Evolutionary conservation across 2,329 filamentous ascomycete species (phyloP).

Genomic region (Beauveria sp.): DNA sequence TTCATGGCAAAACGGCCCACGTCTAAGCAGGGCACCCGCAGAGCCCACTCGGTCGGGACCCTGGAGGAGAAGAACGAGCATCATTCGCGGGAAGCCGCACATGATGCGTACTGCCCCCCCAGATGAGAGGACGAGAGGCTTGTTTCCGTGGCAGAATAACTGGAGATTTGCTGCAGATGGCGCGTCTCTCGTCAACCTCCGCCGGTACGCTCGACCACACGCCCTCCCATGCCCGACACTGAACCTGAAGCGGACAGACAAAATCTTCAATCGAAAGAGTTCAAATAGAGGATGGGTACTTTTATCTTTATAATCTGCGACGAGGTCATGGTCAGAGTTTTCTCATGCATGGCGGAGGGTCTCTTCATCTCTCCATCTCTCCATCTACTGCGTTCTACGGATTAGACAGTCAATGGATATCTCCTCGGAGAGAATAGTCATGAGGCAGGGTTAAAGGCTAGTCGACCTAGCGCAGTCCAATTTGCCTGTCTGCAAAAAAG

Average conservation of each 20-base stretch:
- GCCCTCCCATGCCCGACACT: background rate
- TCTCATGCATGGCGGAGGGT: background rate
- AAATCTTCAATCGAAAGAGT: background rate
- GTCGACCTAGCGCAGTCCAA: background rate
- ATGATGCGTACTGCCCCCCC: background rate
- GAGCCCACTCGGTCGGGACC: conserved; percentile 1
- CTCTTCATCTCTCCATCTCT: no score
- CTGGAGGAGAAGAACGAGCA: background rate
- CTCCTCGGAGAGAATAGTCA: background rate
- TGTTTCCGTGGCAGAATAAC: conserved; percentile 8
- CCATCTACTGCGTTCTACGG: background rate
- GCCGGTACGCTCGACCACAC: background rate
- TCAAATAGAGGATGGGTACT: background rate
- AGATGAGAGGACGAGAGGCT: background rate
- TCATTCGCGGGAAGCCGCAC: background rate
- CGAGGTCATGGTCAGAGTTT: background rate
- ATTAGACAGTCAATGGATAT: background rate
- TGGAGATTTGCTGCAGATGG: conserved; percentile 1
- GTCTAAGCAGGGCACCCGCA: background rate
- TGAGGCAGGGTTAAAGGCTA: no score
- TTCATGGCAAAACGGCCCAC: background rate
- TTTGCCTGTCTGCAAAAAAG: conserved; percentile 1
- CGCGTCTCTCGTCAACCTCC: background rate
- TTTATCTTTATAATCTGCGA: background rate
- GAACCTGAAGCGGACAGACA: background rate